phyloP scores from a whole-genome alignment of 2,329 filamentous ascomycete genomes.

The Cadophora malorum region DNA sequence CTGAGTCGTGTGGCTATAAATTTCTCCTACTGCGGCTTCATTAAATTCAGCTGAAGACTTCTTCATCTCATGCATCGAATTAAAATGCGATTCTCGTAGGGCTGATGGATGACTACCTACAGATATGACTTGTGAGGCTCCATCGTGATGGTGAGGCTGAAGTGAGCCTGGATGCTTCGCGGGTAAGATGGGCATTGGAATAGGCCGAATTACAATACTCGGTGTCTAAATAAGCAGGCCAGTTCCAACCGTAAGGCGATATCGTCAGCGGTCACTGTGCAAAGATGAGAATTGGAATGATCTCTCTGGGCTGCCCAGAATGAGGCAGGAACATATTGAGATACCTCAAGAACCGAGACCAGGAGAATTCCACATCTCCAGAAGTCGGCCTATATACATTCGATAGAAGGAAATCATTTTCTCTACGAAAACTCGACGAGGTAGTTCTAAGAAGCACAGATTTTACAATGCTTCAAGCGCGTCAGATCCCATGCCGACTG shows the following conservation, averaged over 20 bases:
- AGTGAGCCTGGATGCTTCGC: not conserved
- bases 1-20: not conserved
- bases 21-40: not conserved
- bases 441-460: no score
- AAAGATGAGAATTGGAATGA: not conserved
- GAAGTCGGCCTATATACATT: no score
- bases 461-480: no score
- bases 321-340: not conserved
- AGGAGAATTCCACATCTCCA: no score
- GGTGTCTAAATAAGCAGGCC: not conserved
- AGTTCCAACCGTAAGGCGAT: not conserved
- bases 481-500: no score
- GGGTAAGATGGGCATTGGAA: not conserved
- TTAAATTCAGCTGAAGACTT: conserved; percentile 3
- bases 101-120: not conserved
- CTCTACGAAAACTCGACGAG: no score
- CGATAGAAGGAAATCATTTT: no score
- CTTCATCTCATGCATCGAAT: not conserved
- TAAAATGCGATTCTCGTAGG: not conserved
- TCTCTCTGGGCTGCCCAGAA: not conserved
- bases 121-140: not conserved
- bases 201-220: not conserved
- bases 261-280: not conserved
- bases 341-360: not conserved
- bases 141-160: conserved; percentile 1